A percentile compares a stretch with the other conserved stretches of the same genome.
Evolutionary conservation across 2,329 filamentous ascomycete species (phyloP).

Genomic region (Xenoacremonium recifei): DNA sequence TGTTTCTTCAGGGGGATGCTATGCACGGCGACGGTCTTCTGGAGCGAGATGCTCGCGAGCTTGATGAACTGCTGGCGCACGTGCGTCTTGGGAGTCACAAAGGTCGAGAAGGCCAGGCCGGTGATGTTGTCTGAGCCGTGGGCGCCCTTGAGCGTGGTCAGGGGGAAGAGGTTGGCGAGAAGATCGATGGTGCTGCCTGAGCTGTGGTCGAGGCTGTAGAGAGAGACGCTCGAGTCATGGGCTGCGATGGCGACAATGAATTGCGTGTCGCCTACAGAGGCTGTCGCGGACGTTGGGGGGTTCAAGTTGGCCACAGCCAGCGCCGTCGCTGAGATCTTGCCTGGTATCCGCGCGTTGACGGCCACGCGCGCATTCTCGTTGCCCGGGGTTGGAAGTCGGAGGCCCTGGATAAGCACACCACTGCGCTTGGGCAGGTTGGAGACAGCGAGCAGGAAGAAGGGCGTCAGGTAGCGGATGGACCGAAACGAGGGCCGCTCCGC

Average conservation of each 20-base stretch:
- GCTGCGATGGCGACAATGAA: slow-evolving; percentile 78
- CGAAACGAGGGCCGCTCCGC: slow-evolving; percentile 52
- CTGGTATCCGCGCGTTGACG: slow-evolving; percentile 58
- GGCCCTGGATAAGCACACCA: slow-evolving; percentile 56
- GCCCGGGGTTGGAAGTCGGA: slow-evolving; percentile 47
- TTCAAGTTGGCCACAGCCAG: slow-evolving; percentile 74
- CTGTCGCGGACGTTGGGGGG: slow-evolving; percentile 48
- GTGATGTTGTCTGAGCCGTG: slow-evolving; percentile 58
- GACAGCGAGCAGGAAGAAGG: slow-evolving; percentile 56
- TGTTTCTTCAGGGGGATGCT: slow-evolving; percentile 65
- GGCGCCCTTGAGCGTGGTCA: slow-evolving; percentile 52
- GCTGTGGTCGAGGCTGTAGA: slow-evolving; percentile 75
- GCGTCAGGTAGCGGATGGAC: slow-evolving; percentile 57
- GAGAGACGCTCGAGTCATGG: slow-evolving; percentile 73
- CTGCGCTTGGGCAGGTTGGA: slow-evolving; percentile 59
- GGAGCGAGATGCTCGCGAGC: slow-evolving; percentile 78
- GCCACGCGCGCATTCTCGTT: slow-evolving; percentile 46
- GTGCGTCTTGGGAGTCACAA: slow-evolving; percentile 51
- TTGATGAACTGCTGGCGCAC: slow-evolving; percentile 51
- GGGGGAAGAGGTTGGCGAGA: slow-evolving; percentile 50
- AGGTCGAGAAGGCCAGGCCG: slow-evolving; percentile 56
- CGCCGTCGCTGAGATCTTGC: slow-evolving; percentile 69
- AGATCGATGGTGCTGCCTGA: slow-evolving; percentile 45
- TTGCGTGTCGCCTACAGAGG: slow-evolving; percentile 64
- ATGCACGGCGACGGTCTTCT: slow-evolving; percentile 77